A percentile compares a stretch with the other conserved stretches of the same genome.
phyloP scores from a whole-genome alignment of 2,329 filamentous ascomycete genomes.

The Aureobasidium mangrovei region DNA sequence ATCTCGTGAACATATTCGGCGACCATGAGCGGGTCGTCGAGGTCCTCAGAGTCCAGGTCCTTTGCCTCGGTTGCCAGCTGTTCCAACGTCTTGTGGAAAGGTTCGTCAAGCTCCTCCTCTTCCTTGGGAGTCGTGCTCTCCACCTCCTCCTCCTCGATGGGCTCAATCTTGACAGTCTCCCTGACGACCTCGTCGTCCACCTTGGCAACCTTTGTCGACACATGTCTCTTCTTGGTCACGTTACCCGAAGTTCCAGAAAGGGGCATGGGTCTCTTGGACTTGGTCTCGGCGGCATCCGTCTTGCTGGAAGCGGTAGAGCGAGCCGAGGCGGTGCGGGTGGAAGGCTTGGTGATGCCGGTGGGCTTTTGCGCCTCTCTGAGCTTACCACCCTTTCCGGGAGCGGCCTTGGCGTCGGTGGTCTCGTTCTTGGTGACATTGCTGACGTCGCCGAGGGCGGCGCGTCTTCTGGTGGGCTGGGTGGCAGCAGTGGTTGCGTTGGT shows the following conservation, averaged over 20 bases:
- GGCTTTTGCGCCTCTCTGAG: slow-evolving; percentile 57
- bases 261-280: slow-evolving; percentile 63
- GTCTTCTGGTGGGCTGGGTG: slow-evolving; percentile 53
- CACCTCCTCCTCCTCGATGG: slow-evolving; percentile 20
- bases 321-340: slow-evolving; percentile 47
- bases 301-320: slow-evolving; percentile 58
- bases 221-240: slow-evolving; percentile 60
- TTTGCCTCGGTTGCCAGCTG: slow-evolving; percentile 39
- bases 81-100: slow-evolving; percentile 24
- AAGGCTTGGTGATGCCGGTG: slow-evolving; percentile 69
- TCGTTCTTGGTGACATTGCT: slow-evolving; percentile 88
- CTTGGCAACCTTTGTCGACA: slow-evolving; percentile 44
- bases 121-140: slow-evolving; percentile 22
- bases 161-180: slow-evolving; percentile 42
- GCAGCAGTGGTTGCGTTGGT: slow-evolving; percentile 34
- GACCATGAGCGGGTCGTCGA: slow-evolving; percentile 93
- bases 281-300: slow-evolving; percentile 36
- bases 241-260: slow-evolving; percentile 60
- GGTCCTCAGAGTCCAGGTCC: slow-evolving; percentile 75
- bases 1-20: slow-evolving; percentile 96
- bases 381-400: slow-evolving; percentile 40
- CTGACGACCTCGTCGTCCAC: slow-evolving; percentile 53
- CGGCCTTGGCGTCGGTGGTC: slow-evolving; percentile 58
- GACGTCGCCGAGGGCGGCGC: slow-evolving; percentile 81
- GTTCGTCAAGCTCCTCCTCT: slow-evolving; percentile 27